These are phyloP conservation scores for Fragilaria radians DNA, from an alignment of 108 stramenopile species.

Conservation along the genomic window DNA sequence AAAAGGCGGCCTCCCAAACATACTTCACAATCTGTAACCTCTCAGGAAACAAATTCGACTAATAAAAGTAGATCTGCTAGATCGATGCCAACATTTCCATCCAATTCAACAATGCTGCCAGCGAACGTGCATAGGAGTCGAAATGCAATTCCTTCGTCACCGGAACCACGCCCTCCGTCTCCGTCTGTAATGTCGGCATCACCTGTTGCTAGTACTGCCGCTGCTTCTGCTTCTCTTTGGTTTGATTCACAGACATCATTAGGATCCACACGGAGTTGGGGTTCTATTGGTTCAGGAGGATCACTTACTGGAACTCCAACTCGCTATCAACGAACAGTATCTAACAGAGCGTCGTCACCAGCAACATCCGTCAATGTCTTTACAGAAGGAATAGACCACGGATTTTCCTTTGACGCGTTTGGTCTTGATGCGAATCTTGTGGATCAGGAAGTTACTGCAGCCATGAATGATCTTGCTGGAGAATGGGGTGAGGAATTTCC, in stretches of 20 bases:
- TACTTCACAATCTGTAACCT: neutral
- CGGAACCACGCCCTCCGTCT: too few relatives aligned
- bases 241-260: too few relatives aligned
- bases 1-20: neutral
- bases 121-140: neutral
- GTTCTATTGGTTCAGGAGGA: neutral
- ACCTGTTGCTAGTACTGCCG: too few relatives aligned
- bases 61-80: neutral
- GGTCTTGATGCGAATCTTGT: conserved; percentile 50
- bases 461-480: conserved; percentile 57
- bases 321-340: too few relatives aligned
- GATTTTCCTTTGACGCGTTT: conserved; percentile 70
- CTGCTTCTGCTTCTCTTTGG: too few relatives aligned
- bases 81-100: conserved; percentile 27
- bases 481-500: conserved; percentile 13
- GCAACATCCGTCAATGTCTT: neutral
- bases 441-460: conserved; percentile 60
- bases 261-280: too few relatives aligned
- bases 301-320: neutral
- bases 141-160: too few relatives aligned
- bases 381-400: conserved; percentile 8
- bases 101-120: conserved; percentile 38
- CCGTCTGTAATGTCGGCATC: too few relatives aligned
- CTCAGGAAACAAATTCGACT: neutral
- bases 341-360: too few relatives aligned